Conservation (phyloP, 192 early-diverging fungal genomes). For the Podila verticillata region DNA sequence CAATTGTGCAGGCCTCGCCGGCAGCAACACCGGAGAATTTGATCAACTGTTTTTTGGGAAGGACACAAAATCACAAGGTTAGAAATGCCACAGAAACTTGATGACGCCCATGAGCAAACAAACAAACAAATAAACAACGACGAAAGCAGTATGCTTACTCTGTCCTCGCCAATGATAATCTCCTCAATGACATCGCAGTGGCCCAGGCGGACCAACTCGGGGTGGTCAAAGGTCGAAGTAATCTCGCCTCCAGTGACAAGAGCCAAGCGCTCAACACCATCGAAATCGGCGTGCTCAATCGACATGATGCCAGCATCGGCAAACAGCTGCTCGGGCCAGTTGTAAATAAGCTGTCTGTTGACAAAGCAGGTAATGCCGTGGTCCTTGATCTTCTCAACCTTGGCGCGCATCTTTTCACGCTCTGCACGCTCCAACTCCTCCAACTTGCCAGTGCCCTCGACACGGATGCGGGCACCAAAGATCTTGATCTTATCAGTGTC, state of each 20-base stretch:
- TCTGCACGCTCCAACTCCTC: constrained; percentile 99
- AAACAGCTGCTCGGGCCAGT: constrained; percentile 99
- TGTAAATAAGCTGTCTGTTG: constrained; percentile 99
- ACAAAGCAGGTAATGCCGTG: constrained; percentile 99
- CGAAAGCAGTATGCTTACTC: too few species aligned
- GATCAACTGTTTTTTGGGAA: constrained; percentile 70
- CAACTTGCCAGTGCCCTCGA: constrained; percentile 96
- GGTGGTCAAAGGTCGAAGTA: constrained; percentile 97
- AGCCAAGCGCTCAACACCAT: constrained; percentile 96
- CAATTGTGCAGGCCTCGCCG: constrained; percentile 97
- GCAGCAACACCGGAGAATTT: constrained; percentile 97
- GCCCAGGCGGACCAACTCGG: constrained; percentile 94
- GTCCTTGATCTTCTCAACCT: constrained; percentile 98
- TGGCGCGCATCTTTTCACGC: constrained; percentile 97
- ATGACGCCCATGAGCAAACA: not conserved
- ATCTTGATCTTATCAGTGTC: constrained; percentile 99
- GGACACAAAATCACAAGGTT: not conserved
- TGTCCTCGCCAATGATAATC: constrained; percentile 98
- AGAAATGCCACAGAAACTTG: not conserved
- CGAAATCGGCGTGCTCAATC: constrained; percentile 99
- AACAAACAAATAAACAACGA: not conserved
- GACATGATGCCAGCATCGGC: constrained; percentile 96
- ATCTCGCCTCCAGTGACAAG: constrained; percentile 99
- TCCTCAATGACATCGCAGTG: constrained; percentile 98
- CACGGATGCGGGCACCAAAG: constrained; percentile 96